Percentiles rank a stretch among this genome's conserved stretches.
Conservation (phyloP, 192 early-diverging fungal species). For the Podochytrium sp. region DNA sequence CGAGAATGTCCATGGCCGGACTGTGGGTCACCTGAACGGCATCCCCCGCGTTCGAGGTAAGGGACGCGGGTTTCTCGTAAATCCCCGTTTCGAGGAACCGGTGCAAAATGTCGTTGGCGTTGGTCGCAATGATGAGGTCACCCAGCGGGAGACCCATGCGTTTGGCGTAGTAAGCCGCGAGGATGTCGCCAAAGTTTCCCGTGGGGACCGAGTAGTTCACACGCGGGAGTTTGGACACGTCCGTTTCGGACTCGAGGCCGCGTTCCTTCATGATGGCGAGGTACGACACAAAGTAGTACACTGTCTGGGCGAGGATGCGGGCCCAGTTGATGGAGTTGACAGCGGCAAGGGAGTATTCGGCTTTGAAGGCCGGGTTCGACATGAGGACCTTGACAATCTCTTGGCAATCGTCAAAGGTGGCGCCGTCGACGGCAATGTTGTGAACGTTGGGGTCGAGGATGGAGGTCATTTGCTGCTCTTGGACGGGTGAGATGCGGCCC, state of each 20-base stretch:
- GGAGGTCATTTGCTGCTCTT: conserved; percentile 98
- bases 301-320: conserved; percentile 92
- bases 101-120: conserved; percentile 96
- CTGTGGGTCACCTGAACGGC: conserved; percentile 76
- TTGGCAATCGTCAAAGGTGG: conserved; percentile 94
- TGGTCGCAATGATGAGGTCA: conserved; percentile 89
- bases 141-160: conserved; percentile 89
- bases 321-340: conserved; percentile 99
- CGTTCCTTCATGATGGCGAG: conserved; percentile 50
- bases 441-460: conserved; percentile 93
- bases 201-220: conserved; percentile 87
- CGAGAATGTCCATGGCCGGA: conserved; percentile 98
- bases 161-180: conserved; percentile 91
- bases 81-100: conserved; percentile 87
- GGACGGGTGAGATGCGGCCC: conserved; percentile 88
- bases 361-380: conserved; percentile 73
- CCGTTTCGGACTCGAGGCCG: conserved; percentile 22
- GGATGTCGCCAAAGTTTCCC: conserved; percentile 92
- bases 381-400: conserved; percentile 94
- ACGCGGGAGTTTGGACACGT: conserved; percentile 15
- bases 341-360: conserved; percentile 81
- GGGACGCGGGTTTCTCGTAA: conserved; percentile 73
- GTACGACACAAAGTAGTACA: conserved; percentile 96
- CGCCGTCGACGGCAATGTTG: conserved; percentile 89
- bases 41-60: conserved; percentile 25